Evolutionary conservation across 345 rosid genomes (phyloP), one percentile per base, ranked within the genome.

Genomic region (Ceriops tagal): DNA sequence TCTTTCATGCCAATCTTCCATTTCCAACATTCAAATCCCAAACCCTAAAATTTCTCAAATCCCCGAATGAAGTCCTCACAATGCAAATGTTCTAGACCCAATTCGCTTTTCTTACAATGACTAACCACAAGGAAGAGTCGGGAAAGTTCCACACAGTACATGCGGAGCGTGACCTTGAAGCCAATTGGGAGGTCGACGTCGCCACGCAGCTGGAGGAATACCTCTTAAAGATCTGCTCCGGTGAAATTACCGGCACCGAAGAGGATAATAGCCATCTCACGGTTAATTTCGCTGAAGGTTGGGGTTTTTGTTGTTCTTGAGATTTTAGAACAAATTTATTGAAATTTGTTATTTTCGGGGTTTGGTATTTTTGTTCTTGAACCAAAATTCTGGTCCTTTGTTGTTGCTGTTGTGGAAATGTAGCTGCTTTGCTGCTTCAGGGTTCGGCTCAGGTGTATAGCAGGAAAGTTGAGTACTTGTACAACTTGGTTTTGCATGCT

Each of bases 381-480:
- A 24, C 59, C 6, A 24, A n/a, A 11, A 56, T 10, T 56, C 6
- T 11, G 19, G 19, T 56, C 5, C 9, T 56, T 27, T 3, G 24
- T 56, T 56, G 6, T 56, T 56, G 5, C 5, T 56, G 26, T 65
- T 34, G 74, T 58, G 59, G 59, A 75, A 79, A 21, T 86, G 82
- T 75, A 95, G 99, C 99, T 80, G 99, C 99, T 73, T 84, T 95
- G 82, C 81, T 95, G 78, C 88, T 95, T 82, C 99, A 95, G 86
- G 98, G 97, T 61, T 95, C 99, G 35, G 90, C 87, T 68, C 99
- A 95, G 72, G 99, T 95, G 61, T 95, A 95, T 62, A 89, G 99
- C 84, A 81, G 93, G 81, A 95, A 95, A 75, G 99, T 95, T 16
- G 99, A 95, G 78, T 95, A 95, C 81, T 74, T 95, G 24, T 92